phyloP scores from a whole-genome alignment of 805 yeast species.

The Ogataea paraovalis region DNA sequence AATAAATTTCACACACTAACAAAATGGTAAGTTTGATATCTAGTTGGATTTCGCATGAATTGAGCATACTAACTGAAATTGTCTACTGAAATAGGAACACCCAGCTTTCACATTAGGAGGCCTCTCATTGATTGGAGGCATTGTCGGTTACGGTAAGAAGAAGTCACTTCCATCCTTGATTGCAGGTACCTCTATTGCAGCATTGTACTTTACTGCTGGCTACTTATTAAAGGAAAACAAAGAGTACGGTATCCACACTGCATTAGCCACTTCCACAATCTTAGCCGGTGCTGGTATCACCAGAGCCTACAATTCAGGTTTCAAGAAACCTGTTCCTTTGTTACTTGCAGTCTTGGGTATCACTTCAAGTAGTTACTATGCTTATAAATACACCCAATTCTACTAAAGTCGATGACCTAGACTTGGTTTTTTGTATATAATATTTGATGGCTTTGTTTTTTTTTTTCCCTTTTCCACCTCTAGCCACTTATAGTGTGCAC shows the following conservation, averaged over 20 bases:
- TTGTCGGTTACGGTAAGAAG: constrained; percentile 42
- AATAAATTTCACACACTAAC: too few relatives aligned
- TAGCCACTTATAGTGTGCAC: not conserved
- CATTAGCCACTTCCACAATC: constrained; percentile 65
- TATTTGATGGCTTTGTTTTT: not conserved
- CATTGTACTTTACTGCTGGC: constrained; percentile 65
- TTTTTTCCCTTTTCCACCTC: not conserved
- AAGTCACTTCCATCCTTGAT: constrained; percentile 75
- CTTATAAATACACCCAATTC: constrained; percentile 70
- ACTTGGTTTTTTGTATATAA: too few relatives aligned
- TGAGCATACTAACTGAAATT: too few relatives aligned
- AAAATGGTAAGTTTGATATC: too few relatives aligned
- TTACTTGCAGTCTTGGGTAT: constrained; percentile 60
- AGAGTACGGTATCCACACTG: constrained; percentile 78
- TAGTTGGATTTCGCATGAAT: not conserved
- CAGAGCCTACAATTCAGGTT: constrained; percentile 49
- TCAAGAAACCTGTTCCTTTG: constrained; percentile 75
- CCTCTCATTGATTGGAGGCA: constrained; percentile 30
- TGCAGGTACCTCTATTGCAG: constrained; percentile 66
- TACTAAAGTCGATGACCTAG: constrained; percentile 28
- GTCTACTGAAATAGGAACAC: constrained; percentile 27
- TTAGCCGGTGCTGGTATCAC: constrained; percentile 70
- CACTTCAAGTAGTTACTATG: constrained; percentile 62
- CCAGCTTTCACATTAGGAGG: constrained; percentile 28
- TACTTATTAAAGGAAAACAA: constrained; percentile 68